A percentile compares a stretch with the other conserved stretches of the same genome.
Evolutionary conservation across 768 basidiomycete genomes (phyloP).

Genomic region (Boletus tomentosulus): DNA sequence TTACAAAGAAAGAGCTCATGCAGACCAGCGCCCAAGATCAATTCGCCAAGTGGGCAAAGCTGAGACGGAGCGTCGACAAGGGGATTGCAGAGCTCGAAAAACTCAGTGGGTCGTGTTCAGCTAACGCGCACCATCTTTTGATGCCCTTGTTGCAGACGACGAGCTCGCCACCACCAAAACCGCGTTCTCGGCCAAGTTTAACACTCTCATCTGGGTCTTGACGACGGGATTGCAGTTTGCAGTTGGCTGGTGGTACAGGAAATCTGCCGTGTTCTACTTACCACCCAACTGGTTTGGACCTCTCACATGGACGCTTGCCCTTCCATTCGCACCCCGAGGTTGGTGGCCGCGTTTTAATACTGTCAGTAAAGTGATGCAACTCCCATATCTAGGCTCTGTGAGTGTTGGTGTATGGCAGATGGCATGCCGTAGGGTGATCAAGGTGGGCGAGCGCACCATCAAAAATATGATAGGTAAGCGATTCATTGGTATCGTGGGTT

Average conservation of each 20-base stretch:
- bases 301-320: conserved; percentile 78
- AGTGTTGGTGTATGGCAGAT: conserved; percentile 95
- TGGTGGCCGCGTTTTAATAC: conserved; percentile 20
- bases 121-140: neutral
- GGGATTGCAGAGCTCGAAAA: conserved; percentile 87
- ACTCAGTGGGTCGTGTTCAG: conserved; percentile 59
- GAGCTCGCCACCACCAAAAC: conserved; percentile 58
- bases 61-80: conserved; percentile 88
- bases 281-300: conserved; percentile 90
- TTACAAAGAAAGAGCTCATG: conserved; percentile 78
- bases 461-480: conserved; percentile 53
- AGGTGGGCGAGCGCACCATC: conserved; percentile 67
- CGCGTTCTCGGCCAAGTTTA: conserved; percentile 69
- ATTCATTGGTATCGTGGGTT: conserved; percentile 1
- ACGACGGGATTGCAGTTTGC: conserved; percentile 86
- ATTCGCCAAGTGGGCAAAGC: conserved; percentile 97
- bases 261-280: conserved; percentile 87
- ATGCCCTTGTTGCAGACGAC: conserved; percentile 48
- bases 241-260: conserved; percentile 90
- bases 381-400: conserved; percentile 63
- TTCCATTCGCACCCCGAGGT: conserved; percentile 91
- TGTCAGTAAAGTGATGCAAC: neutral
- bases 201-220: conserved; percentile 66
- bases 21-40: conserved; percentile 95
- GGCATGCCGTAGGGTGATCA: conserved; percentile 84